phyloP scores from a whole-genome alignment of 345 rosid species.

The Citrus inodora region DNA sequence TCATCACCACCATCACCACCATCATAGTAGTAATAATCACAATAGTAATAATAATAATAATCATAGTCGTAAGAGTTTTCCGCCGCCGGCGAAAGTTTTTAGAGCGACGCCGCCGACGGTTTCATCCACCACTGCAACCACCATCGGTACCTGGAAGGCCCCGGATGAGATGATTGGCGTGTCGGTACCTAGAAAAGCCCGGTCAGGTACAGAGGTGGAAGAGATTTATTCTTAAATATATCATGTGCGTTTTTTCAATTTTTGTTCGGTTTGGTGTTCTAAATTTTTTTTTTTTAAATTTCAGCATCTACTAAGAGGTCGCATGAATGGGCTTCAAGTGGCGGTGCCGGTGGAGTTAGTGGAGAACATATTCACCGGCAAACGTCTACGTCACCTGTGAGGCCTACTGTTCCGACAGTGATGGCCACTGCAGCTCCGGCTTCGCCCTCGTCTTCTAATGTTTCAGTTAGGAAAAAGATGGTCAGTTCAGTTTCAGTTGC shows the following conservation, averaged over 20 bases:
- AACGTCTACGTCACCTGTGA: conserved; percentile 79
- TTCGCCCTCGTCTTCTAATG: conserved; percentile 78
- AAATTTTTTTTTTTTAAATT: not conserved
- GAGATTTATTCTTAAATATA: conserved; percentile 20
- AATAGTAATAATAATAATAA: conserved; percentile 3
- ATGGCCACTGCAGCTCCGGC: conserved; percentile 63
- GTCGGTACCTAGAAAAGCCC: conserved; percentile 98
- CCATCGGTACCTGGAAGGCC: conserved; percentile 55
- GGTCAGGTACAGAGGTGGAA: conserved; percentile 99
- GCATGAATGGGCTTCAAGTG: conserved; percentile 77
- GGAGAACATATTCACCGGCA: conserved; percentile 73
- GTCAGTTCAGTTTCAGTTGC: conserved; percentile 48
- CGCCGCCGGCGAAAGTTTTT: conserved; percentile 57
- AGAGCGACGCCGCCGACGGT: conserved; percentile 46
- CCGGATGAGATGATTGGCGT: conserved; percentile 97
- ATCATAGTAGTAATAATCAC: conserved; percentile 26
- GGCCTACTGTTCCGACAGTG: conserved; percentile 46
- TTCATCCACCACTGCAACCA: conserved; percentile 13
- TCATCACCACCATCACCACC: conserved; percentile 23
- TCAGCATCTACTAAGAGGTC: conserved; percentile 91
- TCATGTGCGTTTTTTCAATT: conserved; percentile 7
- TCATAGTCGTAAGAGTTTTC: conserved; percentile 60
- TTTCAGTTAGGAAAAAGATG: conserved; percentile 75
- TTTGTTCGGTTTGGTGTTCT: not conserved
- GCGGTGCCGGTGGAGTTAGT: conserved; percentile 39